Evolutionary conservation across 2,329 filamentous ascomycete species (phyloP).

Genomic region (Verticillium nonalfalfae): DNA sequence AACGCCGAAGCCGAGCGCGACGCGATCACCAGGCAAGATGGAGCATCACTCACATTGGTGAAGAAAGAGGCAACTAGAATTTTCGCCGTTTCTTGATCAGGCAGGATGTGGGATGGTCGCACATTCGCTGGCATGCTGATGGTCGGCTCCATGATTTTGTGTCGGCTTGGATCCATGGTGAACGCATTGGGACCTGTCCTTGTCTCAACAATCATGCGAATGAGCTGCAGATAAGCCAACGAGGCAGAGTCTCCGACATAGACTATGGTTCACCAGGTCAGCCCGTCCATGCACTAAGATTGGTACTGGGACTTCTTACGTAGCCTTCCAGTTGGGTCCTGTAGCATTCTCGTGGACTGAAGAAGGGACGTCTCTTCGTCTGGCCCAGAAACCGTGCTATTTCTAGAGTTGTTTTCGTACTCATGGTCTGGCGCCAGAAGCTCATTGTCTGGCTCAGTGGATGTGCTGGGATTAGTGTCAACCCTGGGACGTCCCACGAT

Average conservation of each 20-base stretch:
- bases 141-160: slow-evolving; percentile 50
- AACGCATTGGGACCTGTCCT: slow-evolving; percentile 49
- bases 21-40: not conserved
- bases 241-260: slow-evolving; percentile 60
- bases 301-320: slow-evolving; percentile 31
- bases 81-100: slow-evolving; percentile 46
- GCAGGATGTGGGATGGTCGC: slow-evolving; percentile 45
- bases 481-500: slow-evolving; percentile 4
- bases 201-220: slow-evolving; percentile 53
- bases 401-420: slow-evolving; percentile 17
- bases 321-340: slow-evolving; percentile 50
- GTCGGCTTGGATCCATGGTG: slow-evolving; percentile 48
- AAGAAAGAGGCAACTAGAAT: slow-evolving; percentile 55
- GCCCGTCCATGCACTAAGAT: not conserved
- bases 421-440: slow-evolving; percentile 4
- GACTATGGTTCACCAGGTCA: slow-evolving; percentile 26
- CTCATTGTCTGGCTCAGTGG: slow-evolving; percentile 5
- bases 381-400: slow-evolving; percentile 33
- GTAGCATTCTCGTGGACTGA: slow-evolving; percentile 50
- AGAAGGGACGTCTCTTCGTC: slow-evolving; percentile 52
- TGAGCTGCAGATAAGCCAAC: slow-evolving; percentile 52
- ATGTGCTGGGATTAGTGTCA: slow-evolving; percentile 7
- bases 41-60: slow-evolving; percentile 38
- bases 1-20: not conserved
- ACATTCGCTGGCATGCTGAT: slow-evolving; percentile 37